These are phyloP conservation scores for Citropsis articulata DNA, from an alignment of 345 rosid genomes.

Conservation along the genomic window DNA sequence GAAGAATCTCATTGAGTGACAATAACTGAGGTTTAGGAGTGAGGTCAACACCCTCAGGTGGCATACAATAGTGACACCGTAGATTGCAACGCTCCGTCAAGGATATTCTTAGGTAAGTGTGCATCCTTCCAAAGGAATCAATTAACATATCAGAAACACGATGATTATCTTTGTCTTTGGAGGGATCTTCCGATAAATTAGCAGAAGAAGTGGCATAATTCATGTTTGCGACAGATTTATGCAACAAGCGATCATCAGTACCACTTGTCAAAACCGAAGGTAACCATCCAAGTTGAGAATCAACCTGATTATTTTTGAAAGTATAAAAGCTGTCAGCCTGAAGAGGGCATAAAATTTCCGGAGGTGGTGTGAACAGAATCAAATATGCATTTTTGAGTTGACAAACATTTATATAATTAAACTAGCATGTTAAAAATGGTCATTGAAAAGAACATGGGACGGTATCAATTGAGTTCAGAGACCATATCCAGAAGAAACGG, in stretches of 20 bases:
- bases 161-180: constrained; percentile 26
- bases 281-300: constrained; percentile 20
- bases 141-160: constrained; percentile 71
- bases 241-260: constrained; percentile 18
- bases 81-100: constrained; percentile 90
- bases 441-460: background rate
- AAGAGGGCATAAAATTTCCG: background rate
- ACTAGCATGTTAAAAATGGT: background rate
- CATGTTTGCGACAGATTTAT: background rate
- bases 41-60: constrained; percentile 84
- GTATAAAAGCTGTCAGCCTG: background rate
- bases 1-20: constrained; percentile 60
- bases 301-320: constrained; percentile 22
- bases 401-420: background rate
- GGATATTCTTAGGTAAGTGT: constrained; percentile 85
- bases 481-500: no score
- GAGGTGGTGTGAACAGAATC: background rate
- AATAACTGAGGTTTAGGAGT: constrained; percentile 67
- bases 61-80: constrained; percentile 97
- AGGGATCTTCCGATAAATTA: constrained; percentile 38
- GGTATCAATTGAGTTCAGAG: background rate
- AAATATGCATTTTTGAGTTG: background rate
- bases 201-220: constrained; percentile 40
- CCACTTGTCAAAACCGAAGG: constrained; percentile 17
- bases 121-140: constrained; percentile 90